Conservation (phyloP, 1,284 basidiomycete species). For the Cutaneotrichosporon sp. region DNA sequence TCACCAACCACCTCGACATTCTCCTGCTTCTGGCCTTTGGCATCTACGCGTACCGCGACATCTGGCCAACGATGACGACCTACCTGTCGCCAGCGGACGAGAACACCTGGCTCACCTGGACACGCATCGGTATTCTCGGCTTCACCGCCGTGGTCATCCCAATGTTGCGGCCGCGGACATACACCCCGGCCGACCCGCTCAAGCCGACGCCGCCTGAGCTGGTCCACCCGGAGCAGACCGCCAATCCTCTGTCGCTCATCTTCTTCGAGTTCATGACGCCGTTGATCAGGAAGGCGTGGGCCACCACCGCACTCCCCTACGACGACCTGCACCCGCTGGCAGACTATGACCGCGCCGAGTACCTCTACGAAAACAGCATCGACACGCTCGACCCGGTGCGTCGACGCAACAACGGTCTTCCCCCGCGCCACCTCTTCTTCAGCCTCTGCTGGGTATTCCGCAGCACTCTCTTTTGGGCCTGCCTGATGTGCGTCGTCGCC, state of each 20-base stretch:
- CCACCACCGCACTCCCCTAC: slow-evolving; percentile 37
- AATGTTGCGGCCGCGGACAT: slow-evolving; percentile 51
- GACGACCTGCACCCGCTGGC: slow-evolving; percentile 54
- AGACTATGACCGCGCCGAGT: slow-evolving; percentile 55
- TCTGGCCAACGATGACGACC: slow-evolving; percentile 59
- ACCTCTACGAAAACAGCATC: slow-evolving; percentile 46
- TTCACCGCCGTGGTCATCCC: slow-evolving; percentile 51
- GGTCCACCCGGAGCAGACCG: slow-evolving; percentile 61
- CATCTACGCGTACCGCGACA: slow-evolving; percentile 59
- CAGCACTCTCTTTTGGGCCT: slow-evolving; percentile 27
- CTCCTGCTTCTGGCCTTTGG: slow-evolving; percentile 49
- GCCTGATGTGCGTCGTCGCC: slow-evolving; percentile 33
- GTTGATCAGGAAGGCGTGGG: slow-evolving; percentile 51
- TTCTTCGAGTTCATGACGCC: slow-evolving; percentile 59
- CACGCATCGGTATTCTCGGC: slow-evolving; percentile 46
- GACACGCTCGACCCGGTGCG: slow-evolving; percentile 44
- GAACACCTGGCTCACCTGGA: slow-evolving; percentile 46
- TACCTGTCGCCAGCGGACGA: slow-evolving; percentile 49
- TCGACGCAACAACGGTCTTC: slow-evolving; percentile 32
- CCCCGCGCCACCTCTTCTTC: slow-evolving; percentile 31
- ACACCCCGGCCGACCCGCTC: slow-evolving; percentile 49
- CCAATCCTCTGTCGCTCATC: slow-evolving; percentile 56
- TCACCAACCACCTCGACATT: slow-evolving; percentile 41
- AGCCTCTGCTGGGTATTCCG: slow-evolving; percentile 31
- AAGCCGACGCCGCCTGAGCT: slow-evolving; percentile 45